Evolutionary conservation across 768 basidiomycete species (phyloP), one percentile per base, ranked within the genome.

Genomic region (Hygrophoropsis aurantiaca): DNA sequence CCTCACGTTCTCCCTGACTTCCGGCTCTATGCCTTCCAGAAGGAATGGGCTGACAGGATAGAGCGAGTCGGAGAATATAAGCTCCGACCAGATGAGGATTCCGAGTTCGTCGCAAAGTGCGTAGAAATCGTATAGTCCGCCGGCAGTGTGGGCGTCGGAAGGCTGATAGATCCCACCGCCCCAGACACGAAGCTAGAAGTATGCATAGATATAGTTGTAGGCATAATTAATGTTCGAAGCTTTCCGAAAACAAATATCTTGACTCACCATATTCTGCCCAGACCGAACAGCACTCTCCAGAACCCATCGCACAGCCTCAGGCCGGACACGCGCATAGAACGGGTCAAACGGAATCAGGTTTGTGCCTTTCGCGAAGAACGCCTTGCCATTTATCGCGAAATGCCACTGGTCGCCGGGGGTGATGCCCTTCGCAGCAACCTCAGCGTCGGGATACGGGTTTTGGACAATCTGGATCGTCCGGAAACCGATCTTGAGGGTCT

Each of bases 281-380:
- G 75, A 77, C 40, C 63, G 59, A 2, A 78, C 71, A 2, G 75
- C 79, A 49, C 79, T 81, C 60, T 81, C 74, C 15, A 82, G 58
- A 18, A 82, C 64, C 80, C 80, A 82, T 26, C 75, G 62, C 7
- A 79, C 77, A 46, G 72, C 65, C 21, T 77, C 78, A 9, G 74
- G 69, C 10, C 72, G 72, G 9, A 68, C 74, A 30, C 81, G 66
- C 26, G 78, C 63, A 49, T 81, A 81, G 58, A 83, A 82, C 8
- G 77, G 75, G 59, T 83, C 81, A 51, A 80, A 81, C 1, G 81
- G 81, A 46, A 82, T 79, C 52, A 80, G 72, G 44, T 81, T 82
- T 20, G 78, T 79, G 9, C 81, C 80, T 7, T 73, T 66, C 39
- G 70, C 74, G 48, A 78, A 81, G 53, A 82, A 80, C 13, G 72